Evolutionary conservation across 257 asterid genomes (phyloP), one percentile per base, ranked within the genome.

Genomic region (Solanum peruvianum): DNA sequence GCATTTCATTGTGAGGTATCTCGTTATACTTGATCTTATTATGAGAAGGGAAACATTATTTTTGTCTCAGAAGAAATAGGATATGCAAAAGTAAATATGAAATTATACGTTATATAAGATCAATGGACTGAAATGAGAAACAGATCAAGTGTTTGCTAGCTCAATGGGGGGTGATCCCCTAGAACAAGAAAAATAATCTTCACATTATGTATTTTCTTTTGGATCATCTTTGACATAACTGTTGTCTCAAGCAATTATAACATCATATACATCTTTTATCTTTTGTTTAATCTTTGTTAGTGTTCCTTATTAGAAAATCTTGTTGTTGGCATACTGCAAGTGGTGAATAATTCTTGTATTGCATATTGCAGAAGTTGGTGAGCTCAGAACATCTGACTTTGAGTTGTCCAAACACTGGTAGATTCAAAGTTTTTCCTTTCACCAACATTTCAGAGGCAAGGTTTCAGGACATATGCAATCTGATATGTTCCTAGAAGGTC

Each of bases 391-490:
- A 93, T 85, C 15, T 93, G 88, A 95, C 98, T 7, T 81, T 96
- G 86, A 96, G 94, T 78, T 96, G 99, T 89, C 86, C 93, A 7
- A 89, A 88, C 15, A 95, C 88, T 90, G 99, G 98, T 75, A 92
- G 92, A 64, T 96, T 93, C 91, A 91, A 92, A 88, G 93, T 89
- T 82, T 88, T 93, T 27, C 96, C 98, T 29, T 95, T 77, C 66
- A 83, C 91, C 86, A 91, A 93, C 87, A 86, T 92, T 89, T 92
- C 99, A 15, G 86, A 87, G 44, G 92, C 91, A 73, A 94, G 98
- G 88, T 47, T 92, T 75, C 93, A 94, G 87, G 99, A 96, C 86
- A 93, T 96, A 72, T 96, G 98, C 94, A 70, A 92, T 88, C 92
- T 96, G 47, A 85, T 92, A 82, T 95, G 99, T 92, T 94, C 93